Evolutionary conservation across 305 asterid genomes (phyloP).

Genomic region (Rubia tinctorum): DNA sequence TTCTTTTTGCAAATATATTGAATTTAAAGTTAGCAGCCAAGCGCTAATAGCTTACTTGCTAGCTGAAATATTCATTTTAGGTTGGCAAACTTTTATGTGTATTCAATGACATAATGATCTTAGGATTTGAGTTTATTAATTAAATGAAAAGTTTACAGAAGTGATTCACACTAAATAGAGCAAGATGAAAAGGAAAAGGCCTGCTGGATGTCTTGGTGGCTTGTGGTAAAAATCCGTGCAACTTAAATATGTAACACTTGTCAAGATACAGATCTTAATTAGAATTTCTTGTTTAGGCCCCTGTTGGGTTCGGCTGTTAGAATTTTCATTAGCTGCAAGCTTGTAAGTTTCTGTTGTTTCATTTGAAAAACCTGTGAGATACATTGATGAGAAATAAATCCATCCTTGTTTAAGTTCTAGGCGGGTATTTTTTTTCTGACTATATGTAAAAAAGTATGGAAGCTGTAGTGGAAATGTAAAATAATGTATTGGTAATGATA

Average conservation of each 20-base stretch:
- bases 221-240: background rate
- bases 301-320: background rate
- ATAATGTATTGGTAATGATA: no score
- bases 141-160: background rate
- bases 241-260: background rate
- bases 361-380: background rate
- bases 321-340: background rate
- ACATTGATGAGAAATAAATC: background rate
- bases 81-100: background rate
- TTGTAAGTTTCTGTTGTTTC: background rate
- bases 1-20: background rate
- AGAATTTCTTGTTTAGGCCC: background rate
- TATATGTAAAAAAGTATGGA: background rate
- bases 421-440: background rate
- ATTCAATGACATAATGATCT: background rate
- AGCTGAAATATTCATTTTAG: background rate
- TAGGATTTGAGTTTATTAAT: background rate
- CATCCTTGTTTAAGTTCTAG: background rate
- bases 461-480: no score
- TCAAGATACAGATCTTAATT: background rate
- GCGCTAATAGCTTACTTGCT: background rate
- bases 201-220: background rate
- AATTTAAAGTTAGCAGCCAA: background rate
- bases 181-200: background rate
- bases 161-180: background rate